Evolutionary conservation across 1,284 basidiomycete species (phyloP).

Genomic region (Moniliella sp.): DNA sequence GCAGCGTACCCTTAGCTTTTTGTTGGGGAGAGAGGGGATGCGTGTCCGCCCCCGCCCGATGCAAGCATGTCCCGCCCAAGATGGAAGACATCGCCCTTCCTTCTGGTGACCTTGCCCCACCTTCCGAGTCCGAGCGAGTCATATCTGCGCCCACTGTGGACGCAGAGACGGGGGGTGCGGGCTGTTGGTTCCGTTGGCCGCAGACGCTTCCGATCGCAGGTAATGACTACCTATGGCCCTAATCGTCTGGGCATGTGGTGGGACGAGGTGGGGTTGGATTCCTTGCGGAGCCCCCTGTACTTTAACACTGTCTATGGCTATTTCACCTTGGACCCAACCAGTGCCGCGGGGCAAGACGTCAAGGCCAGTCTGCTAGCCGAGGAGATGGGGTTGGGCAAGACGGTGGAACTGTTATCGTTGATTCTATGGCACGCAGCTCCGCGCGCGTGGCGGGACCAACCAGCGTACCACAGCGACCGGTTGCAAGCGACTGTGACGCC

Average conservation of each 20-base stretch:
- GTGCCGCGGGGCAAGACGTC: conserved; percentile 5
- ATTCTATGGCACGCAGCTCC: conserved; percentile 17
- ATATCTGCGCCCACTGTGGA: no score
- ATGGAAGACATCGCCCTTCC: no score
- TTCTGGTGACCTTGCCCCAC: no score
- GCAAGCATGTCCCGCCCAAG: no score
- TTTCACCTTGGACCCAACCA: conserved; percentile 6
- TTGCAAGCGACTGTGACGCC: conserved; percentile 15
- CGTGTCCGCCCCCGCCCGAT: no score
- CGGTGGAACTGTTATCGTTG: conserved; percentile 32
- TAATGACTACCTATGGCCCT: conserved; percentile 5
- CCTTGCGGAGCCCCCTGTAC: conserved; percentile 6
- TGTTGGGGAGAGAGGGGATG: conserved; percentile 22
- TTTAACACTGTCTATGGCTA: conserved; percentile 14
- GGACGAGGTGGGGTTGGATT: conserved; percentile 4
- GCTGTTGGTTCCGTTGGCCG: not conserved
- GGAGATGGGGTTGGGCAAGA: conserved; percentile 36
- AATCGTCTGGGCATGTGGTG: conserved; percentile 18
- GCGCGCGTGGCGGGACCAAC: conserved; percentile 1
- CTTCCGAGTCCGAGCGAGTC: no score
- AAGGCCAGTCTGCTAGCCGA: conserved; percentile 27
- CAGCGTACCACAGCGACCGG: conserved; percentile 9
- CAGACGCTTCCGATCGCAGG: no score
- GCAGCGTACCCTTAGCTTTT: conserved; percentile 13
- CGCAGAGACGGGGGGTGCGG: not conserved